Evolutionary conservation across 768 basidiomycete species (phyloP), one percentile per base, ranked within the genome.

Genomic region (Amanita exitialis): DNA sequence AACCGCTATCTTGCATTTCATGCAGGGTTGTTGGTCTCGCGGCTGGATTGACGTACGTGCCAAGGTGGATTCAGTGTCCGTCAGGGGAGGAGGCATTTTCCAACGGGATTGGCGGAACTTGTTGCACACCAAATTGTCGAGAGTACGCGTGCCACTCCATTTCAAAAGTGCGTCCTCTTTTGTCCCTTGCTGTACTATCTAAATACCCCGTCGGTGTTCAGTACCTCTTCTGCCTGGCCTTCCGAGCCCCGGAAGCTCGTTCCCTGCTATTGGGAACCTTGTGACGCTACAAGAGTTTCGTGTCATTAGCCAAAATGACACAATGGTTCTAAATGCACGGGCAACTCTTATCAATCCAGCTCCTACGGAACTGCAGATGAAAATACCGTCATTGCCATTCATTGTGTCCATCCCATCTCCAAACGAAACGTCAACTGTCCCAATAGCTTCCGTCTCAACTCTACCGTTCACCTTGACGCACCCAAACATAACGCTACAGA

Each of bases 191-290:
- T 37, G 13, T 38, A 28, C 34, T 54, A 47, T 34, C 50, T 53
- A 34, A 55, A n/a, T 12, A 42, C 20, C n/a, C 35, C 43, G 57
- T 47, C 23, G 25, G 13, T 38, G 8, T 55, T 15, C 9, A 88
- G 86, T 87, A 23, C 83, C 82, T 6, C 61, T 68, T 6, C 57
- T 89, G 6, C 83, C 85, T 38, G 83, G 83, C 3, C 65, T 89
- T 13, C 87, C 87, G 15, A 62, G 64, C 16, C 81, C 83, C 3
- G 81, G 80, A 13, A 57, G 64, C 8, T 65, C 72, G 46, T 68
- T 82, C 3, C 86, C 84, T 9, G 63, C 73, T 5, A 58, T 85
- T 37, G 71, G 79, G 3, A 67, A 82, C 51, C 69, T 90, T 4
- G 62, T 90, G 44, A 79, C 75, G 0, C 68, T 90, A 6, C 65